These are phyloP conservation scores for Davidsoniella neocaledoniae DNA, from an alignment of 2,329 filamentous ascomycete species.

Conservation along the genomic window DNA sequence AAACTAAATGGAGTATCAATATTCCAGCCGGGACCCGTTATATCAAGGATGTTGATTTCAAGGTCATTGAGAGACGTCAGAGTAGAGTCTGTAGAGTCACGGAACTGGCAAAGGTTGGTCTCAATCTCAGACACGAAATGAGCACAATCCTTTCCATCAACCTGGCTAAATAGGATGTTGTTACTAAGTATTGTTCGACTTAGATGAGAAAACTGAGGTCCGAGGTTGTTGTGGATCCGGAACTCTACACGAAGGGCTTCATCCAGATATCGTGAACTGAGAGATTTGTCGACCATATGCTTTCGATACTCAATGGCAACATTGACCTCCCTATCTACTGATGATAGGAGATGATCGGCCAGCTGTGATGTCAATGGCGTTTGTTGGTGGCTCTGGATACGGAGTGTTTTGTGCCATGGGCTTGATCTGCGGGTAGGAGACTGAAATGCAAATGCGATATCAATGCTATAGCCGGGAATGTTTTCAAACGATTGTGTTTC, in stretches of 20 bases:
- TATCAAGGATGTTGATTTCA: slow-evolving; percentile 29
- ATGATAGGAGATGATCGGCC: slow-evolving; percentile 31
- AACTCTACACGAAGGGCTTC: slow-evolving; percentile 30
- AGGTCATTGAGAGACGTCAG: slow-evolving; percentile 30
- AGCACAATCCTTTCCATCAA: slow-evolving; percentile 26
- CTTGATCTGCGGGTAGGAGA: slow-evolving; percentile 21
- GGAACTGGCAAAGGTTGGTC: slow-evolving; percentile 20
- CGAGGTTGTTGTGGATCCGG: slow-evolving; percentile 32
- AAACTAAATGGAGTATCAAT: slow-evolving; percentile 30
- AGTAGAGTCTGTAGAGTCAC: slow-evolving; percentile 26
- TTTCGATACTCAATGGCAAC: slow-evolving; percentile 25
- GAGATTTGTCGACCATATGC: slow-evolving; percentile 12
- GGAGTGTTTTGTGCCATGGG: slow-evolving; percentile 24
- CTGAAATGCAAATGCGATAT: slow-evolving; percentile 28
- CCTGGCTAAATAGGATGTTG: slow-evolving; percentile 28
- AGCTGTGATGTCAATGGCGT: slow-evolving; percentile 29
- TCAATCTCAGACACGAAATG: slow-evolving; percentile 27
- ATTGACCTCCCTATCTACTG: slow-evolving; percentile 26
- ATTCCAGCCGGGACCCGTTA: slow-evolving; percentile 30
- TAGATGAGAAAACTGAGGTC: slow-evolving; percentile 29
- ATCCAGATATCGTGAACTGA: slow-evolving; percentile 19
- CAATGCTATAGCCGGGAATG: slow-evolving; percentile 32
- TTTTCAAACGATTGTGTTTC: slow-evolving; percentile 29
- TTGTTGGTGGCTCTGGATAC: slow-evolving; percentile 29
- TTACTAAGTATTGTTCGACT: slow-evolving; percentile 26